Base-by-base conservation (phyloP, 441 rosid species). In the Pelargonium australe region DNA sequence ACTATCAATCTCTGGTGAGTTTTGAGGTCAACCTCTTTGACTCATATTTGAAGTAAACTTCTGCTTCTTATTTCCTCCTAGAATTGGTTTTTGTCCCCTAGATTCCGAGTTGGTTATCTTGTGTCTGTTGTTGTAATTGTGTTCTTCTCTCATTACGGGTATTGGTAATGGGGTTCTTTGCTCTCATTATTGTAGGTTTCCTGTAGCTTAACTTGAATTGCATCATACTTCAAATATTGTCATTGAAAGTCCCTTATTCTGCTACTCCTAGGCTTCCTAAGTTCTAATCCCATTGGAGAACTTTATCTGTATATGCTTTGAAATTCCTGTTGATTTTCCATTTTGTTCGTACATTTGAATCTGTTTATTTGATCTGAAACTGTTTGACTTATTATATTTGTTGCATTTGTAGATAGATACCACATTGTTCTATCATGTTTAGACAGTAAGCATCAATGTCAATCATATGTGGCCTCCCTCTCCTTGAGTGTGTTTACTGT, bases 381-480 rank as follows among this genome's bases (percentile, higher is more conserved):
- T 13, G 8, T 57, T 19, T 57, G 19, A 23, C 62, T 23, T 57
- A 7, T 16, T 12, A 57, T 57, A 17, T 57, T 57, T 19, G 28
- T 17, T 57, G 16, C 55, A 12, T 49, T 49, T 49, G n/a, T n/a
- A 13, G 19, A 11, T 57, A 57, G 62, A 19, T 19, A 57, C 62
- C 62, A 57, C 7, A 57, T 16, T 57, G 62, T 17, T 16, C 20
- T 16, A 57, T 57, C 0, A 31, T 70, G 31, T 55, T 70, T 68
- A 16, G 73, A 60, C 34, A 34, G 43, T 75, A 49, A 68, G 78
- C 73, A 44, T 75, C 70, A 19, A 95, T 95, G 99, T 95, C 96
- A 53, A 81, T 89, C 64, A 0, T 91, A 67, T 95, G 96, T 65
- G 96, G 99, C 60, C 57, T 86, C 62, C 99, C 97, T 49, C 81